Conservation (phyloP, 1,139 yeast species). For the Saccharomyces pastorianus region DNA sequence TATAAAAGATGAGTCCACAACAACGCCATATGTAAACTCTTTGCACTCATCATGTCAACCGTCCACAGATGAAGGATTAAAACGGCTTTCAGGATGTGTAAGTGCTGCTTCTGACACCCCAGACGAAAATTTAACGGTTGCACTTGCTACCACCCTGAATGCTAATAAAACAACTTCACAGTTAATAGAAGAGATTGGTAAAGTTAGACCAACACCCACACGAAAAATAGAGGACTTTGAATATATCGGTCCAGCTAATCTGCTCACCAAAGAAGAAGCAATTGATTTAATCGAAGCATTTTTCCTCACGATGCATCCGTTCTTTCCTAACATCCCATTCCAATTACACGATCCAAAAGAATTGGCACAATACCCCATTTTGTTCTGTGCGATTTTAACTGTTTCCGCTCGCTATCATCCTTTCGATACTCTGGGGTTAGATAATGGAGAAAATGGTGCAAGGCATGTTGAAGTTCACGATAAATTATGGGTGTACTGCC, state of each 20-base stretch:
- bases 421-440: constrained; percentile 36
- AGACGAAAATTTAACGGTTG: constrained; percentile 13
- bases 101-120: constrained; percentile 1
- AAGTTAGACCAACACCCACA: constrained; percentile 39
- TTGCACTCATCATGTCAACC: constrained; percentile 32
- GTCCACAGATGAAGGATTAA: constrained; percentile 40
- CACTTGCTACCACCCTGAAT: constrained; percentile 19
- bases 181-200: constrained; percentile 41
- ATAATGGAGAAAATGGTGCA: constrained; percentile 18
- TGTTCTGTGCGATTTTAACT: constrained; percentile 72
- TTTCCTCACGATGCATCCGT: constrained; percentile 78
- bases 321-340: constrained; percentile 76
- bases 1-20: constrained; percentile 42
- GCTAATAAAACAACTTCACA: constrained; percentile 33
- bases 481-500: constrained; percentile 76
- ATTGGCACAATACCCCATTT: constrained; percentile 69
- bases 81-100: neutral
- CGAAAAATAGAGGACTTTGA: constrained; percentile 33
- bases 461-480: constrained; percentile 63
- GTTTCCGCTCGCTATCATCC: constrained; percentile 70
- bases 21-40: neutral
- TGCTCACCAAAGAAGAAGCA: constrained; percentile 63
- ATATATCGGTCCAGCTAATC: constrained; percentile 54
- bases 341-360: constrained; percentile 60
- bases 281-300: constrained; percentile 53